Evolutionary conservation across 345 rosid species (phyloP), one percentile per base, ranked within the genome.

Genomic region (Arabis alpina): DNA sequence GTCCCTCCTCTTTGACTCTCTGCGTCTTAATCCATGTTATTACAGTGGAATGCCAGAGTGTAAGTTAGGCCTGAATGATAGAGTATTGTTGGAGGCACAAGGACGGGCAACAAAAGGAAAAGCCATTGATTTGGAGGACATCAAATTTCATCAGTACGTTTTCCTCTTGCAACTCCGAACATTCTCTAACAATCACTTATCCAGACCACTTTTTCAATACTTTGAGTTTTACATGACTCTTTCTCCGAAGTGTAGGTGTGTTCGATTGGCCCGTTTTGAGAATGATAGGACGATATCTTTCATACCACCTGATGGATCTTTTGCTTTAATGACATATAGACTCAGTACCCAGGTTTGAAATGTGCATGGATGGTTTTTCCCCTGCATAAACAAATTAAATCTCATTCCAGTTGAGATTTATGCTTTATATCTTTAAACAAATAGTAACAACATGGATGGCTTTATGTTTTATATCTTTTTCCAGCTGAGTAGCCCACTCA

Each of bases 41-140:
- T 69, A 67, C 59, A 89, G 96, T 74, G 96, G 96, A 62, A 89
- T 87, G 96, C 96, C 92, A 19, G 92, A 89, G 78, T 87, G 96
- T 78, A 89, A 89, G 83, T 78, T 89, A 60, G 96, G 96, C 71
- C 75, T 87, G 52, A 89, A 89, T 81, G 96, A 89, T 74, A 84
- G 92, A 84, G 78, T 89, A 40, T 56, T 89, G 64, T 60, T 89
- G 81, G 96, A 89, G 80, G 92, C 96, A 47, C 92, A 89, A 66
- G 96, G 96, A 42, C 84, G 87, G 16, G 56, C 92, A 66, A 78
- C 90, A 59, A 89, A 85, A 76, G 90, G 90, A 51, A 89, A 89
- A 77, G 87, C 96, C 59, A 89, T 89, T 74, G 96, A 89, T 80
- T 72, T 88, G 75, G 94, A 88, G 60, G 94, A 88, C 75, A 88